Conservation (phyloP, 768 basidiomycete species). For the Inosperma sp. region DNA sequence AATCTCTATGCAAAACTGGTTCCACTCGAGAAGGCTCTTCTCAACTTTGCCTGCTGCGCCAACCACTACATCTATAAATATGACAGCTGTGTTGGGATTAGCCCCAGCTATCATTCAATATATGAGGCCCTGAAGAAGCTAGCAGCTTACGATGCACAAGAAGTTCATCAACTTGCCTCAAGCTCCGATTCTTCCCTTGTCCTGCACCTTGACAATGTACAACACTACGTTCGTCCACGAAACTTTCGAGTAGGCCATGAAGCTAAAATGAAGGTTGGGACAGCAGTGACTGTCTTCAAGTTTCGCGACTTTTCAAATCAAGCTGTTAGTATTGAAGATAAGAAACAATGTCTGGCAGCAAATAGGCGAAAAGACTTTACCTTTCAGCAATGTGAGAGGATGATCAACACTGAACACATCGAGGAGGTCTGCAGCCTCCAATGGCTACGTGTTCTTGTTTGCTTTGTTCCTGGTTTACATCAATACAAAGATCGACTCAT, state of each 20-base stretch:
- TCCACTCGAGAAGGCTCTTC: conserved; percentile 16
- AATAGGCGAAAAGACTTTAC: conserved; percentile 16
- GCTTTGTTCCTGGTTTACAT: conserved; percentile 24
- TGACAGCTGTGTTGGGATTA: conserved; percentile 4
- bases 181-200: conserved; percentile 14
- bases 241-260: conserved; percentile 27
- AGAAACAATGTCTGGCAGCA: conserved; percentile 6
- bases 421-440: conserved; percentile 22
- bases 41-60: conserved; percentile 19
- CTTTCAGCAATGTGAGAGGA: conserved; percentile 1
- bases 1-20: conserved; percentile 17
- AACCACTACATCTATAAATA: conserved; percentile 15
- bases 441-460: conserved; percentile 23
- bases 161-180: conserved; percentile 8
- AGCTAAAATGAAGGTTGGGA: conserved; percentile 18
- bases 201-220: conserved; percentile 27
- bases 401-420: conserved; percentile 17
- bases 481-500: conserved; percentile 16
- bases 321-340: conserved; percentile 20
- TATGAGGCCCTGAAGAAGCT: conserved; percentile 14
- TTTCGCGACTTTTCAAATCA: conserved; percentile 5
- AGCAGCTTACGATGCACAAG: conserved; percentile 17
- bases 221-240: conserved; percentile 23
- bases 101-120: conserved; percentile 17
- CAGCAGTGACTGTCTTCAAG: conserved; percentile 20